A percentile compares a stretch with the other conserved stretches of the same genome.
phyloP scores from a whole-genome alignment of 192 early-diverging fungal species.

The Geranomyces michiganensis region DNA sequence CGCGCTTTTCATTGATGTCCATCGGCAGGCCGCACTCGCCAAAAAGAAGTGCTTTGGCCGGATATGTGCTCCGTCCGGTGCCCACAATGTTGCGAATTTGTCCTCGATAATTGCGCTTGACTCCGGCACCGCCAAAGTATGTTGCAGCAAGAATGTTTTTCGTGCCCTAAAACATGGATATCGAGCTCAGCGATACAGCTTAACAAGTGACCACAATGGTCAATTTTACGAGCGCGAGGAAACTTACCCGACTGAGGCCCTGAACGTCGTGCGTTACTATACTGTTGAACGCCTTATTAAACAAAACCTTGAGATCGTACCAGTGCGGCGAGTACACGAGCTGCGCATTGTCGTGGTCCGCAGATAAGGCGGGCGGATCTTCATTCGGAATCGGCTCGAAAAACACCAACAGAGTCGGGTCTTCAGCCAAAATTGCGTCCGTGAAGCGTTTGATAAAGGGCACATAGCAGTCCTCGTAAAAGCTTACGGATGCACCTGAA shows the following conservation, averaged over 20 bases:
- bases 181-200: background rate
- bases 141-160: slow-evolving; percentile 73
- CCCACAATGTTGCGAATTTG: slow-evolving; percentile 71
- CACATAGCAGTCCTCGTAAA: slow-evolving; percentile 71
- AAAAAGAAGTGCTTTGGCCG: slow-evolving; percentile 68
- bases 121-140: slow-evolving; percentile 78
- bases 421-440: slow-evolving; percentile 59
- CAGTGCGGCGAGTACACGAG: slow-evolving; percentile 83
- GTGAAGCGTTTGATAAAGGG: slow-evolving; percentile 73
- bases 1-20: slow-evolving; percentile 66
- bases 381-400: slow-evolving; percentile 86
- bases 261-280: slow-evolving; percentile 82
- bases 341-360: slow-evolving; percentile 48
- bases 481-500: slow-evolving; percentile 55
- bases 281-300: slow-evolving; percentile 67
- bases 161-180: slow-evolving; percentile 52
- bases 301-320: slow-evolving; percentile 82
- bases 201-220: background rate
- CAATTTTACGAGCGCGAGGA: background rate
- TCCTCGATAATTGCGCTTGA: slow-evolving; percentile 72
- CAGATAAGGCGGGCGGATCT: slow-evolving; percentile 45
- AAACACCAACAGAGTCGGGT: slow-evolving; percentile 61
- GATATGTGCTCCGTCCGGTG: slow-evolving; percentile 60
- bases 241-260: slow-evolving; percentile 54
- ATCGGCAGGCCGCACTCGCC: slow-evolving; percentile 87